phyloP scores from a whole-genome alignment of 2,329 filamentous ascomycete species.

The Hansfordia pulvinata region DNA sequence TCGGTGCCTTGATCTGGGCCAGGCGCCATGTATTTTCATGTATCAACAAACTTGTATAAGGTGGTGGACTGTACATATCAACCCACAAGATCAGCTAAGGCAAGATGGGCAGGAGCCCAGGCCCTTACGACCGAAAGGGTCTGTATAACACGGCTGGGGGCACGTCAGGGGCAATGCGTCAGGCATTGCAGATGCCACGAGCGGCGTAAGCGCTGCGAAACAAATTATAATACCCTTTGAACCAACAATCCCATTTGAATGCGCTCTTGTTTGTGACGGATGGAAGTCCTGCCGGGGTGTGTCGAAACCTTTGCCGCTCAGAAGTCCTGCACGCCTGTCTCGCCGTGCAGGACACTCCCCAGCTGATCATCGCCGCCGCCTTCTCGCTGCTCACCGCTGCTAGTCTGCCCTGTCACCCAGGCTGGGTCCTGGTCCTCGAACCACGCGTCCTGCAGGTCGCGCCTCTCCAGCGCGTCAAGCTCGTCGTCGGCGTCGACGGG shows the following conservation, averaged over 20 bases:
- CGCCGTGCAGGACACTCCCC: constrained; percentile 25
- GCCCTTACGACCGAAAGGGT: no score
- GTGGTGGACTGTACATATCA: no score
- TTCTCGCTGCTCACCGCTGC: constrained; percentile 11
- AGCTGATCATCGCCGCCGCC: constrained; percentile 11
- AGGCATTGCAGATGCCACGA: no score
- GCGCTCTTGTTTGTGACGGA: no score
- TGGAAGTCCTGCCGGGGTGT: no score
- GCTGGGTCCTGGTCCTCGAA: constrained; percentile 68
- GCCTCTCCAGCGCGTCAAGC: constrained; percentile 47
- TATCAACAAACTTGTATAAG: constrained; percentile 5
- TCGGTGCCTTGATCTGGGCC: constrained; percentile 32
- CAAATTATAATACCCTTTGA: no score
- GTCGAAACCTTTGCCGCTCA: constrained; percentile 17
- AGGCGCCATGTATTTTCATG: constrained; percentile 7
- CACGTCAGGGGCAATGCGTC: no score
- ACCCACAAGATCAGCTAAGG: no score
- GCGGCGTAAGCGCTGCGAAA: no score
- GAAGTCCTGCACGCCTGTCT: constrained; percentile 63
- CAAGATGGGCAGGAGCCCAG: no score
- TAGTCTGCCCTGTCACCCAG: constrained; percentile 36
- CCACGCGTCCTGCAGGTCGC: constrained; percentile 60
- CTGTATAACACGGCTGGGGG: no score
- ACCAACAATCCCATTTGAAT: no score
- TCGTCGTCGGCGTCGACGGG: constrained; percentile 59